Evolutionary conservation across 345 rosid species (phyloP).

Genomic region (Citropsis articulata): DNA sequence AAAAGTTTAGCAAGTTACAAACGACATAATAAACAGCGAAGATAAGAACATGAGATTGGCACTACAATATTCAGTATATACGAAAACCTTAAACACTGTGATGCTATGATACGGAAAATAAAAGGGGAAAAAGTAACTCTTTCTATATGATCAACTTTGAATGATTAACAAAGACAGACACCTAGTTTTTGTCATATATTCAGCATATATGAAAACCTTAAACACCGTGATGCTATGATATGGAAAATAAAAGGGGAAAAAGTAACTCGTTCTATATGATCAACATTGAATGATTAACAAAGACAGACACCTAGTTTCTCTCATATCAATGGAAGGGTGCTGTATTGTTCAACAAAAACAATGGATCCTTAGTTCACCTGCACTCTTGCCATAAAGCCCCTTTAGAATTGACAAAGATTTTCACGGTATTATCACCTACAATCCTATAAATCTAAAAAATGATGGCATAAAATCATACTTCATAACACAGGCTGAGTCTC

Average conservation of each 20-base stretch:
- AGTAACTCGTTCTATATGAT: background rate
- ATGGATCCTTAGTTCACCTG: background rate
- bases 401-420: background rate
- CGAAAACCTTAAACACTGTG: background rate
- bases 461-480: conserved; percentile 49
- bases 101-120: background rate
- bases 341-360: background rate
- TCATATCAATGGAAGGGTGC: background rate
- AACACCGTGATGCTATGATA: background rate
- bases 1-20: background rate
- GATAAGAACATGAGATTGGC: background rate
- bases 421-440: background rate
- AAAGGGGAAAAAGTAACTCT: background rate
- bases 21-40: background rate
- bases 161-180: background rate
- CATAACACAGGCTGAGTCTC: conserved; percentile 87
- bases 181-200: no score
- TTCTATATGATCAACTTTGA: background rate
- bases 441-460: conserved; percentile 3
- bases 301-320: background rate
- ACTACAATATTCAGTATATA: background rate
- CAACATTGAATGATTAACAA: background rate
- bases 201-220: background rate
- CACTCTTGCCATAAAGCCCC: background rate
- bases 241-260: background rate